Base-by-base conservation (phyloP, 2,329 filamentous ascomycete genomes). In the Taxawa tesnikishii region DNA sequence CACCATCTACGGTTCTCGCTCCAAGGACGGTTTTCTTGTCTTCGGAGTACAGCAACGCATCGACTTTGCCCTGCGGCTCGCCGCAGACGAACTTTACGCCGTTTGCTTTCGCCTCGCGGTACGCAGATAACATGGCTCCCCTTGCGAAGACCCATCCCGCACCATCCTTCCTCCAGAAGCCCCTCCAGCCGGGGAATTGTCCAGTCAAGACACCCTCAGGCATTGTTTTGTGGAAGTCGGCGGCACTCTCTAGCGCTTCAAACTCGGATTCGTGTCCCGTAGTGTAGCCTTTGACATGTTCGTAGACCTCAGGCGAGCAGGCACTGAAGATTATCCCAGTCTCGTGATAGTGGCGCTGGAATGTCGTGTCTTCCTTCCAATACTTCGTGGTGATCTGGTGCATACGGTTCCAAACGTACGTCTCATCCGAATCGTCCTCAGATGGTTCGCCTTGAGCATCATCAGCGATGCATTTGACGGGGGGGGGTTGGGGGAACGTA, bases 101-200 rank as follows among this genome's bases (percentile, higher is more conserved):
- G 6, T 69, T 38, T 17, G 53, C 49, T 32, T 53, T 40, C 1
- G 65, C 62, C 41, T 68, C 67, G 2, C 45, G 43, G 15, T 58
- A 59, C 3, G 63, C 59, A 18, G 62, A 58, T 25, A 57, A 37
- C 36, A 73, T 47, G 0, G 65, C 64, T 21, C 65, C 65, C 9
- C 58, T 52, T 3, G 70, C 67, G 40, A 65, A 63, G 2, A 70
- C 63, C 67, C 68, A 73, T 6, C 68, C 69, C 3, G 65, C 65
- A 6, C 60, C 55, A 15, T 46, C 40, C 12, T 48, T 40, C 37
- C 62, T 63, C 34, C 57, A 58, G 43, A 62, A 68, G 8, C 67
- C 67, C 41, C 60, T 60, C 67, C 68, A 70, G 5, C 55, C 55
- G 0, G 59, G 54, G 28, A 71, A 67, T 0, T 59, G 48, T 3